Conservation (phyloP, 257 asterid genomes). For the Asclepias syriaca region DNA sequence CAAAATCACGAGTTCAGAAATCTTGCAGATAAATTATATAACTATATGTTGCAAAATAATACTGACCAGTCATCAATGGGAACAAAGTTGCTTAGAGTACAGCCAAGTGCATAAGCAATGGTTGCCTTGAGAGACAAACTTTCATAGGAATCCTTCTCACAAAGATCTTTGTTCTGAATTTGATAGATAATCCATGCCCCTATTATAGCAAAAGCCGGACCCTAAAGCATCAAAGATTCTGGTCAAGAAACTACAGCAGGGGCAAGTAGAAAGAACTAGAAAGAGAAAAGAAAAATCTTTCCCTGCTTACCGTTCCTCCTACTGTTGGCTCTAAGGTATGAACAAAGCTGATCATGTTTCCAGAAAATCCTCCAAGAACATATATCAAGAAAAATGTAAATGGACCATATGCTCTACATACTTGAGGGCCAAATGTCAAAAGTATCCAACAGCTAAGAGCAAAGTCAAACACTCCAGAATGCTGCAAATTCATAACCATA, state of each 20-base stretch:
- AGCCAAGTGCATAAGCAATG: constrained; percentile 50
- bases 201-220: constrained; percentile 67
- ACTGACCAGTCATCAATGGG: constrained; percentile 80
- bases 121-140: constrained; percentile 49
- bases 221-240: constrained; percentile 28
- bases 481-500: constrained; percentile 36
- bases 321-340: constrained; percentile 75
- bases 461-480: constrained; percentile 62
- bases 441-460: constrained; percentile 69
- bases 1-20: constrained; percentile 1
- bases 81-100: constrained; percentile 52
- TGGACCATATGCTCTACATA: constrained; percentile 52
- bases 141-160: constrained; percentile 39
- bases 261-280: background rate
- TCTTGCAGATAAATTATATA: background rate
- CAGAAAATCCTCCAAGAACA: constrained; percentile 77
- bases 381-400: constrained; percentile 62
- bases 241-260: constrained; percentile 11
- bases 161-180: constrained; percentile 49
- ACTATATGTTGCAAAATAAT: background rate
- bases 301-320: constrained; percentile 66
- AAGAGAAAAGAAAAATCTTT: background rate
- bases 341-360: constrained; percentile 67
- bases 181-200: constrained; percentile 82
- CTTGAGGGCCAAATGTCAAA: constrained; percentile 59